Conservation (phyloP, 1,139 yeast genomes). For the Diutina scorzettiae region DNA sequence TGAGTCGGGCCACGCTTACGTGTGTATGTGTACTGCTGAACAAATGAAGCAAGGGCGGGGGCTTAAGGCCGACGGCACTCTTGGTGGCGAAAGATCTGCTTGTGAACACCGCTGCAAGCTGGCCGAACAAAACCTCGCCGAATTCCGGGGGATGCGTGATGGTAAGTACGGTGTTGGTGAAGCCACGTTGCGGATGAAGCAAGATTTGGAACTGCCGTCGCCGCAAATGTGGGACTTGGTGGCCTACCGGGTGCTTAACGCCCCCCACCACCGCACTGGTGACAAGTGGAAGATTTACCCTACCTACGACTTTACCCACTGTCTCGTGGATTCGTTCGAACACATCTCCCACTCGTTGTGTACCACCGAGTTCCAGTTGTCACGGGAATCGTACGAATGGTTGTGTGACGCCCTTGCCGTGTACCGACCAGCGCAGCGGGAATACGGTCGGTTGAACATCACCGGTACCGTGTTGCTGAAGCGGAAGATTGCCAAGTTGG, state of each 20-base stretch:
- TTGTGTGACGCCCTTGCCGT: slow-evolving; percentile 91
- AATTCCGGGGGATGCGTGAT: slow-evolving; percentile 84
- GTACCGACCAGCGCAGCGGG: slow-evolving; percentile 97
- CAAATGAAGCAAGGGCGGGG: slow-evolving; percentile 88
- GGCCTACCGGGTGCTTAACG: slow-evolving; percentile 91
- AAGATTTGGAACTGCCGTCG: slow-evolving; percentile 79
- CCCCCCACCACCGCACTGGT: slow-evolving; percentile 93
- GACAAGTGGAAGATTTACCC: slow-evolving; percentile 89
- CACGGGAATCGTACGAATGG: slow-evolving; percentile 97
- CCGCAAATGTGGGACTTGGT: slow-evolving; percentile 99
- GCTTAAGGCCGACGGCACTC: slow-evolving; percentile 78
- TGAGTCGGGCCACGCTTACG: slow-evolving; percentile 62
- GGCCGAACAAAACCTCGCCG: slow-evolving; percentile 60
- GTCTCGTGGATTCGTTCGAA: slow-evolving; percentile 95
- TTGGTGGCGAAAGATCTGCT: slow-evolving; percentile 82
- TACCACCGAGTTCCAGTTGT: slow-evolving; percentile 85
- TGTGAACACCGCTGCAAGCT: slow-evolving; percentile 66
- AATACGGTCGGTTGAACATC: slow-evolving; percentile 89
- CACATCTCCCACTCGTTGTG: slow-evolving; percentile 91
- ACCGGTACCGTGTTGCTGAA: slow-evolving; percentile 92
- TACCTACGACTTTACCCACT: slow-evolving; percentile 96
- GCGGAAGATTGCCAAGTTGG: slow-evolving; percentile 90
- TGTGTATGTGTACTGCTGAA: slow-evolving; percentile 89
- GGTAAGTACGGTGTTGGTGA: slow-evolving; percentile 84
- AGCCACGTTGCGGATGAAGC: slow-evolving; percentile 95